Conservation (phyloP, 108 stramenopile species). For the Nitzschia palea region DNA sequence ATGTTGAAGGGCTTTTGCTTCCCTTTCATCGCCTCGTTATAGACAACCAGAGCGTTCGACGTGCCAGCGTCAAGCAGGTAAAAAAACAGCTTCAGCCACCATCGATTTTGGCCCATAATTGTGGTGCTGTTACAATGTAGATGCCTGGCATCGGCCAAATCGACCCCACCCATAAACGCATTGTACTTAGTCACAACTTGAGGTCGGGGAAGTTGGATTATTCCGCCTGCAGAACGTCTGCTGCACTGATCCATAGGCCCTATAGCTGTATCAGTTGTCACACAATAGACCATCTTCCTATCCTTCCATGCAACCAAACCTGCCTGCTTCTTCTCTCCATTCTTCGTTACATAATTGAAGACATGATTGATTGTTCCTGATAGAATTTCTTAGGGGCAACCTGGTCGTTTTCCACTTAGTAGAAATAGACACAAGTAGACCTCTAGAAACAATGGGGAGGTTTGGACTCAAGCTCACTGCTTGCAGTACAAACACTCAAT, state of each 20-base stretch:
- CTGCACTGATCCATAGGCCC: neutral
- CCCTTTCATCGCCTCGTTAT: no score
- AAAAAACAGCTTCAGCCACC: constrained; percentile 18
- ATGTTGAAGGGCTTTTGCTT: no score
- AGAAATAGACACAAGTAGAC: no score
- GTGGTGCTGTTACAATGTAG: constrained; percentile 1
- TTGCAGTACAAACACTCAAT: no score
- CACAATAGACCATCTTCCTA: constrained; percentile 4
- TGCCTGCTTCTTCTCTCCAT: neutral
- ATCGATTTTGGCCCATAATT: constrained; percentile 7
- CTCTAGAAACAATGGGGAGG: no score
- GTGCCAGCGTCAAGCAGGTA: constrained; percentile 18
- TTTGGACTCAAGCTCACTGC: no score
- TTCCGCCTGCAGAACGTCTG: neutral
- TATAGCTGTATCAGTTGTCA: neutral
- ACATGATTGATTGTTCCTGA: neutral
- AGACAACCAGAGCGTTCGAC: constrained; percentile 10
- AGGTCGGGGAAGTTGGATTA: neutral
- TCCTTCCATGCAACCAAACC: constrained; percentile 12
- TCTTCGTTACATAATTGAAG: neutral
- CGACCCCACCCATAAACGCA: constrained; percentile 21
- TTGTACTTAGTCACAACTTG: constrained; percentile 3
- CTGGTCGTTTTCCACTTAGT: no score
- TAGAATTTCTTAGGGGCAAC: no score
- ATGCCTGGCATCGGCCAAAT: constrained; percentile 7